phyloP scores from a whole-genome alignment of 352 stramenopile species.

The Pythium periplocum region DNA sequence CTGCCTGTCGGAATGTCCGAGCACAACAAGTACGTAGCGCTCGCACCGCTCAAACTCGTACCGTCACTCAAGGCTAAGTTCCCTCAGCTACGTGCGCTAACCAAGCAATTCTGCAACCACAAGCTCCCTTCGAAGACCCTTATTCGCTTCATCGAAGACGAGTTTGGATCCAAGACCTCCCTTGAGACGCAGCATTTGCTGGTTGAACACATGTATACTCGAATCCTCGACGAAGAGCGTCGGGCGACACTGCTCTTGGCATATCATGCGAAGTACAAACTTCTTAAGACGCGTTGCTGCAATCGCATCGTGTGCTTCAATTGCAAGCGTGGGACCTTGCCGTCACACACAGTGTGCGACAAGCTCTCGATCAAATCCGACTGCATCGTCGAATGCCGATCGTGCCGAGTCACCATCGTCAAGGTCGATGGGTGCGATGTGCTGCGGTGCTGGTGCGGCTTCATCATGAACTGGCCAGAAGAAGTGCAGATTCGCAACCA shows the following conservation, averaged over 20 bases:
- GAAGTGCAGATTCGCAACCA: constrained; percentile 1
- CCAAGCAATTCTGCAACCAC: constrained; percentile 10
- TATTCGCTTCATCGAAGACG: constrained; percentile 10
- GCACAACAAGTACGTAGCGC: constrained; percentile 6
- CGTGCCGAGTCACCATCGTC: constrained; percentile 39
- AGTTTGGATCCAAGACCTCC: constrained; percentile 9
- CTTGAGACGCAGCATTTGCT: constrained; percentile 8
- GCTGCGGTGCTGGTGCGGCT: constrained; percentile 31
- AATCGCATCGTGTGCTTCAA: constrained; percentile 34
- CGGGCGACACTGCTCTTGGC: constrained; percentile 36
- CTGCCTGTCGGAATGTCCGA: constrained; percentile 7
- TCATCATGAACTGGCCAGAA: constrained; percentile 1
- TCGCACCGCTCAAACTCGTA: background rate
- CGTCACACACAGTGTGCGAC: constrained; percentile 14
- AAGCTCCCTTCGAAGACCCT: constrained; percentile 8
- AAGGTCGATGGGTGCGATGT: constrained; percentile 41
- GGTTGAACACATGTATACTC: constrained; percentile 10
- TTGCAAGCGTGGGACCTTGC: constrained; percentile 30
- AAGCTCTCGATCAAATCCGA: constrained; percentile 19
- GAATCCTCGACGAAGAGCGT: constrained; percentile 34
- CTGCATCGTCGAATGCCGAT: constrained; percentile 30
- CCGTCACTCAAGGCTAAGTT: background rate
- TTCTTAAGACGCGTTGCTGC: constrained; percentile 23
- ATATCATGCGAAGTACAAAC: constrained; percentile 24
- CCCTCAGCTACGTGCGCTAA: constrained; percentile 1